Evolutionary conservation across 805 yeast genomes (phyloP).

Genomic region (Pachysolen tannophilus): DNA sequence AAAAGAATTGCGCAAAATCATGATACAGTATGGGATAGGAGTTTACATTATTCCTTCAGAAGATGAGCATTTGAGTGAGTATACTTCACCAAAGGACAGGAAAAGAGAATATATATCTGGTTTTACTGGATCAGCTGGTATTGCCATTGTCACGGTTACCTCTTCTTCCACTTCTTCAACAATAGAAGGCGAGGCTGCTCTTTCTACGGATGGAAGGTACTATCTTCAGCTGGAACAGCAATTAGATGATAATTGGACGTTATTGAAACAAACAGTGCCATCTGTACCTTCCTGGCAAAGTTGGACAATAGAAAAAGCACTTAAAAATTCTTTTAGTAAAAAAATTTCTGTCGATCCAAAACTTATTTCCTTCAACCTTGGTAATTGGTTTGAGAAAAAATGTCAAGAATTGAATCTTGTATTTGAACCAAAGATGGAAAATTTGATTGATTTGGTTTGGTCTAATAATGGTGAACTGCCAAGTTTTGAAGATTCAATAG

Average conservation of each 20-base stretch:
- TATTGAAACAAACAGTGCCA: conserved; percentile 73
- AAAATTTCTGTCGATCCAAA: conserved; percentile 82
- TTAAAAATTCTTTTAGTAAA: conserved; percentile 32
- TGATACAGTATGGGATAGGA: conserved; percentile 37
- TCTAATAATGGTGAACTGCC: conserved; percentile 28
- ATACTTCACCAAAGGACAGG: conserved; percentile 74
- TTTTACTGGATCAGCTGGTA: conserved; percentile 90
- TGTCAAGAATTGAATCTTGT: conserved; percentile 29
- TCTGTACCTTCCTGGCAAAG: conserved; percentile 73
- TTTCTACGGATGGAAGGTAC: conserved; percentile 93
- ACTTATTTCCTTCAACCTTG: conserved; percentile 46
- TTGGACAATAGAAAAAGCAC: conserved; percentile 57
- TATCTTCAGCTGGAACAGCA: conserved; percentile 85
- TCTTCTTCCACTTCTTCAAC: conserved; percentile 22
- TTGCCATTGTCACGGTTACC: conserved; percentile 67
- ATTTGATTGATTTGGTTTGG: conserved; percentile 77
- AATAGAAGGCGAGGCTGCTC: conserved; percentile 53
- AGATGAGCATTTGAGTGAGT: conserved; percentile 92
- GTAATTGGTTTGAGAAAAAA: conserved; percentile 28
- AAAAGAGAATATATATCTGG: conserved; percentile 79
- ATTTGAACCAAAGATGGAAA: conserved; percentile 45
- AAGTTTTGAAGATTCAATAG: conserved; percentile 19
- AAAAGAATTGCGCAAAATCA: conserved; percentile 29
- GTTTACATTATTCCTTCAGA: conserved; percentile 63
- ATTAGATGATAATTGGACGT: conserved; percentile 68